Evolutionary conservation across 2,329 filamentous ascomycete genomes (phyloP), one percentile per base, ranked within the genome.

Genomic region (Boeremia lycopersici): DNA sequence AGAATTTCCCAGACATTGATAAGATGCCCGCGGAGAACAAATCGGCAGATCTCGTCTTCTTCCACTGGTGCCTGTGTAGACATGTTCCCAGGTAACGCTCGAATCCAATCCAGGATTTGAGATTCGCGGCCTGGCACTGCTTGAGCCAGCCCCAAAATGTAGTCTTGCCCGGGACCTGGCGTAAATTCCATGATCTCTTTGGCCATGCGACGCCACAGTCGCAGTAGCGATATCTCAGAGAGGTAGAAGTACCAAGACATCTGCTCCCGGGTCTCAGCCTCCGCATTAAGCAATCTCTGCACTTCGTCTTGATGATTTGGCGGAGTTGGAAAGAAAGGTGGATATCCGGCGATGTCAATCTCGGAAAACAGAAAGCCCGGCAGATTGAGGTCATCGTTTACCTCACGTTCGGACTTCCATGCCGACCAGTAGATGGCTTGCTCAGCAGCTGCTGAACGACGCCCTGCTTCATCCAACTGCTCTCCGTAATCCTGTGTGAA

Each of bases 321-420:
- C 40, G 40, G 40, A 31, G 40, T 43, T 2, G 40, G 40, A 5
- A 43, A 43, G 29, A 43, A 43, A 12, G 40, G 40, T 11, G 40
- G 40, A 33, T 43, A 43, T 6, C 4, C 11, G n/a, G 40, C 29
- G 48, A 44, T 56, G 48, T 46, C 52, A 31, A 44, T 57, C 41
- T 35, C 47, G 10, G 45, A 52, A 35, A 39, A 57, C 17, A 36
- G 11, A 12, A 43, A 43, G 1, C 40, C 40, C 8, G 40, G 40
- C 12, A 43, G 28, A 15, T 43, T 43, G 26, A 43, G 40, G 12
- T 43, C 29, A 26, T 43, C 29, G 15, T 43, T 44, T 28, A 53
- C 12, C 29, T 59, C 56, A 28, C 30, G 19, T 35, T 59, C 56
- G 6, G 57, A 59, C 46, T 59, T 59, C 57, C 57, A 59, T 9